phyloP scores from a whole-genome alignment of 2,329 filamentous ascomycete species.

The Fusarium coicis region DNA sequence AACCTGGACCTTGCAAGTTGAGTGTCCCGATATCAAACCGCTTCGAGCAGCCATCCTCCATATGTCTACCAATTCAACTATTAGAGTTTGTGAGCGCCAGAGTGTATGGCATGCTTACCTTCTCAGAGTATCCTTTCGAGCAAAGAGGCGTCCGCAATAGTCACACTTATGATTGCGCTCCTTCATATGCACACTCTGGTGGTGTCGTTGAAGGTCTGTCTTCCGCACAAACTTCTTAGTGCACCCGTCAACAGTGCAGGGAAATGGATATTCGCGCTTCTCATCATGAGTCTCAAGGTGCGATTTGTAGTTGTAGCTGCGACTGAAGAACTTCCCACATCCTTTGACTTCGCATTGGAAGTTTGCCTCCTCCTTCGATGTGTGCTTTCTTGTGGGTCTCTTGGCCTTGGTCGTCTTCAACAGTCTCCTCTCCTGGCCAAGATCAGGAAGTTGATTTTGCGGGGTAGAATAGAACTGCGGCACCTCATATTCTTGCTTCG shows the following conservation, averaged over 20 bases:
- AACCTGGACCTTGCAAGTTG: slow-evolving; percentile 54
- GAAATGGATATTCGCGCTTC: slow-evolving; percentile 75
- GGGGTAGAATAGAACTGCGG: slow-evolving; percentile 37
- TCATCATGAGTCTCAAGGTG: slow-evolving; percentile 88
- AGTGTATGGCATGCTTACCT: slow-evolving; percentile 64
- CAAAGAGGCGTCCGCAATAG: slow-evolving; percentile 77
- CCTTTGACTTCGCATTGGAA: slow-evolving; percentile 74
- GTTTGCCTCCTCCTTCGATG: slow-evolving; percentile 75
- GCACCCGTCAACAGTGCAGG: slow-evolving; percentile 73
- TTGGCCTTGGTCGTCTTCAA: slow-evolving; percentile 44
- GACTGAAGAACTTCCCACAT: slow-evolving; percentile 83
- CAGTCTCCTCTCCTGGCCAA: slow-evolving; percentile 36
- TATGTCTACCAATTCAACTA: slow-evolving; percentile 65
- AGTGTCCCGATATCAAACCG: slow-evolving; percentile 69
- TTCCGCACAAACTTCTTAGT: slow-evolving; percentile 82
- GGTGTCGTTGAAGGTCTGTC: slow-evolving; percentile 76
- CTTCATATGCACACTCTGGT: slow-evolving; percentile 78
- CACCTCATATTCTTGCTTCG: slow-evolving; percentile 42
- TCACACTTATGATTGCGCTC: slow-evolving; percentile 76
- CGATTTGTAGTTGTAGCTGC: slow-evolving; percentile 87
- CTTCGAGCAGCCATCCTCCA: slow-evolving; percentile 80
- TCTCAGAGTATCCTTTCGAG: slow-evolving; percentile 83
- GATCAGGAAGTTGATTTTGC: slow-evolving; percentile 35
- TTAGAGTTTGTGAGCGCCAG: not conserved
- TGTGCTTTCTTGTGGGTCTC: slow-evolving; percentile 62